A percentile compares a stretch with the other conserved stretches of the same genome.
phyloP scores from a whole-genome alignment of 805 yeast species.

The Candida nonsorbophila region DNA sequence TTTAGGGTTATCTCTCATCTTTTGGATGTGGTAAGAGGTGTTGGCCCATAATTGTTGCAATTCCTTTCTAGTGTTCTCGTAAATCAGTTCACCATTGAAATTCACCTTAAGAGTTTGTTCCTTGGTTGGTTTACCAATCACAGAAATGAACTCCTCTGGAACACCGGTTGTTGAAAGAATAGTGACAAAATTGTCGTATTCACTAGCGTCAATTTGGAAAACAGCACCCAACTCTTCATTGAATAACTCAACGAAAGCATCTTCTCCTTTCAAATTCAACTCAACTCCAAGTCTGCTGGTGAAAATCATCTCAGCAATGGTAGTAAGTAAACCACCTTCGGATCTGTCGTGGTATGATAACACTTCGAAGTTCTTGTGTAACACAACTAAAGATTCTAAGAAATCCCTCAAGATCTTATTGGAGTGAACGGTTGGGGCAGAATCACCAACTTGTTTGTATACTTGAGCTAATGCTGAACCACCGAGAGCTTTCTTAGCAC shows the following conservation, averaged over 20 bases:
- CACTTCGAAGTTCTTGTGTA: conserved; percentile 65
- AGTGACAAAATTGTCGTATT: conserved; percentile 48
- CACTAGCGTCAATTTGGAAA: conserved; percentile 68
- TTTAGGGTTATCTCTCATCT: conserved; percentile 89
- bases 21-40: conserved; percentile 87
- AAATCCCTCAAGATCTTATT: conserved; percentile 59
- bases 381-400: conserved; percentile 59
- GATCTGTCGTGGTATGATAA: conserved; percentile 92
- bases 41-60: conserved; percentile 82
- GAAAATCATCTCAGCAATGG: conserved; percentile 93
- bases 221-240: conserved; percentile 95
- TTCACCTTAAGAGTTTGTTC: conserved; percentile 46
- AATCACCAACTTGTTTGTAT: conserved; percentile 78
- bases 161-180: conserved; percentile 59
- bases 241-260: conserved; percentile 58
- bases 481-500: conserved; percentile 57
- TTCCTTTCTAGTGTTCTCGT: conserved; percentile 54
- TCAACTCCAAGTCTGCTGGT: conserved; percentile 87
- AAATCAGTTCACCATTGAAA: conserved; percentile 42
- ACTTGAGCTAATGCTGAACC: conserved; percentile 96
- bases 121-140: conserved; percentile 65
- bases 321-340: conserved; percentile 90
- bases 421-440: conserved; percentile 79
- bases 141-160: conserved; percentile 42
- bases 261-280: conserved; percentile 39